Evolutionary conservation across 352 stramenopile species (phyloP).

Genomic region (Pythium biforme): DNA sequence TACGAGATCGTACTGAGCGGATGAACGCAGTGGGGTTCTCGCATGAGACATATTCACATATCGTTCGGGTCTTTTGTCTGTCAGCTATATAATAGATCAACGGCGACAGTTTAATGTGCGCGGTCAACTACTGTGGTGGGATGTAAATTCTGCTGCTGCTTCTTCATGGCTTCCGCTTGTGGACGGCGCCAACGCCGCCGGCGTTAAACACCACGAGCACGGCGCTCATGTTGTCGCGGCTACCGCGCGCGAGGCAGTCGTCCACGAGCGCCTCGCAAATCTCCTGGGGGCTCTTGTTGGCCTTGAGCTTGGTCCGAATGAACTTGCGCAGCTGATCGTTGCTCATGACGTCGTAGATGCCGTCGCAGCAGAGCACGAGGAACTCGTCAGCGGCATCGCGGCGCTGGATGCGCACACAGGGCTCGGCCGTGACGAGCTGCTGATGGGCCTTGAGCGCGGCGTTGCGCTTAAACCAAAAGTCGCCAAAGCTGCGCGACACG

Average conservation of each 20-base stretch:
- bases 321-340: slow-evolving; percentile 93
- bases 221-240: slow-evolving; percentile 87
- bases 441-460: slow-evolving; percentile 71
- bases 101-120: no score
- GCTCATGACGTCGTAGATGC: slow-evolving; percentile 94
- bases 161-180: slow-evolving; percentile 29
- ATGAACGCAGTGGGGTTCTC: not conserved
- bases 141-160: not conserved
- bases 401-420: slow-evolving; percentile 72
- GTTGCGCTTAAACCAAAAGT: slow-evolving; percentile 90
- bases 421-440: slow-evolving; percentile 84
- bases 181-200: slow-evolving; percentile 21
- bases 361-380: slow-evolving; percentile 91
- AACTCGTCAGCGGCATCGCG: slow-evolving; percentile 88
- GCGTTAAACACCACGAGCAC: slow-evolving; percentile 75
- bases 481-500: slow-evolving; percentile 83
- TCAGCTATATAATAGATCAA: not conserved
- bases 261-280: slow-evolving; percentile 80
- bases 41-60: not conserved
- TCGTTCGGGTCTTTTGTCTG: not conserved
- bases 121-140: not conserved
- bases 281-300: slow-evolving; percentile 50
- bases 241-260: slow-evolving; percentile 78
- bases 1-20: slow-evolving; percentile 40
- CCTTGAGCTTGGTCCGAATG: slow-evolving; percentile 76